phyloP scores from a whole-genome alignment of 2,329 filamentous ascomycete genomes.

The Aspergillus neotritici region DNA sequence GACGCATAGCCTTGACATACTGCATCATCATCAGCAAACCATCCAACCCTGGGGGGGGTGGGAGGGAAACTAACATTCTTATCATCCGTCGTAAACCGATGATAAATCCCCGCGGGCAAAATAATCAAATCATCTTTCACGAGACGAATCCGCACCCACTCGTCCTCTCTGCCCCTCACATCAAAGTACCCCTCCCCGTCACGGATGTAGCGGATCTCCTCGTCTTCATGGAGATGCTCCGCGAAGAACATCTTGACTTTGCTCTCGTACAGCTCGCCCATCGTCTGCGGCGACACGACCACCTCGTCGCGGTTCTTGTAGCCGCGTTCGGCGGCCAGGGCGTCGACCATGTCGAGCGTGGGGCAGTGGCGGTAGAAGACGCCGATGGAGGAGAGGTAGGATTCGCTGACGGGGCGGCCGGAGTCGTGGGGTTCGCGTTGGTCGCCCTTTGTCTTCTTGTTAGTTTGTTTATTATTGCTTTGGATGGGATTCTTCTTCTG shows the following conservation, averaged over 20 bases:
- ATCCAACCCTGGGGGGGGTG: not conserved
- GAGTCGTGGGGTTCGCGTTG: constrained; percentile 89
- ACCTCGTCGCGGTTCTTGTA: constrained; percentile 97
- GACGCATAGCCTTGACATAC: constrained; percentile 92
- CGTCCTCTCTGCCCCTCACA: constrained; percentile 72
- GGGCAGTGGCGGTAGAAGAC: constrained; percentile 71
- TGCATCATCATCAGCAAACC: constrained; percentile 35
- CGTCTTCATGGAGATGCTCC: constrained; percentile 96
- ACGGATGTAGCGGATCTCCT: constrained; percentile 93
- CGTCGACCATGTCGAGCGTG: constrained; percentile 62
- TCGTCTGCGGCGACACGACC: constrained; percentile 74
- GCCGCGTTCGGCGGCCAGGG: constrained; percentile 65
- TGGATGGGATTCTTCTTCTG: too few species aligned
- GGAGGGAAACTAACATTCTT: constrained; percentile 63
- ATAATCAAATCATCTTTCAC: constrained; percentile 89
- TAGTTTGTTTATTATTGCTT: constrained; percentile 6
- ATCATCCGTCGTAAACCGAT: constrained; percentile 91
- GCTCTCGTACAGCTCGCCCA: constrained; percentile 83
- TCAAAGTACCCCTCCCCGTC: constrained; percentile 91
- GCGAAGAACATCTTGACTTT: constrained; percentile 93
- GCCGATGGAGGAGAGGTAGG: constrained; percentile 67
- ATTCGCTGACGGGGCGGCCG: constrained; percentile 59
- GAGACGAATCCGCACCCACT: constrained; percentile 81
- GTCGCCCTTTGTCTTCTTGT: constrained; percentile 64
- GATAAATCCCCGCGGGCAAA: constrained; percentile 90